Conservation (phyloP, 169 alveolate species). For the Cryptosporidium meleagridis region DNA sequence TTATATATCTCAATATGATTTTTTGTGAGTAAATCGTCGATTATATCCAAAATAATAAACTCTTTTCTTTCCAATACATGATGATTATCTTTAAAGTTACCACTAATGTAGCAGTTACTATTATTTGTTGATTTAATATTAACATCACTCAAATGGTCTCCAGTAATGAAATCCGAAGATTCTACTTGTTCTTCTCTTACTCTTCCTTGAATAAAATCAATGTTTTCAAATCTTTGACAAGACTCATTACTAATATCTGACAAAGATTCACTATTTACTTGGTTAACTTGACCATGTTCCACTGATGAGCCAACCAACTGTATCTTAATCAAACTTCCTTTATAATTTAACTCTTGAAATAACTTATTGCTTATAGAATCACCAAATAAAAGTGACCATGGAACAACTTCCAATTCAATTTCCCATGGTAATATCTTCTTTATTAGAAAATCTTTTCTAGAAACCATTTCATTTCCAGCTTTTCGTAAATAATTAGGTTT, state of each 20-base stretch:
- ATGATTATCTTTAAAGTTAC: not conserved
- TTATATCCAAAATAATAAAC: not conserved
- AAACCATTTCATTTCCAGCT: not conserved
- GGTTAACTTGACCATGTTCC: not conserved
- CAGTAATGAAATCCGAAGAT: not conserved
- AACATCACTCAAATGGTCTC: not conserved
- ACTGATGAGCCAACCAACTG: not conserved
- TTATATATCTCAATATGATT: not conserved
- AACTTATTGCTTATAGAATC: not conserved
- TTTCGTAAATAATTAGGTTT: slow-evolving; percentile 7
- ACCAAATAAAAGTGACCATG: slow-evolving; percentile 64
- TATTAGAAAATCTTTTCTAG: slow-evolving; percentile 16
- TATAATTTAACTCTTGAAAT: slow-evolving; percentile 11
- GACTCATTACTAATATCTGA: not conserved
- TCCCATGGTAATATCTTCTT: slow-evolving; percentile 55
- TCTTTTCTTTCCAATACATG: not conserved
- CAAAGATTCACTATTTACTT: not conserved
- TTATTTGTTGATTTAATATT: not conserved
- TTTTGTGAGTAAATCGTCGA: not conserved
- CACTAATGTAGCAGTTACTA: not conserved
- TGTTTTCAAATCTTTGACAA: not conserved
- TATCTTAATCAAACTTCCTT: slow-evolving; percentile 5
- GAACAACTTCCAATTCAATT: slow-evolving; percentile 1
- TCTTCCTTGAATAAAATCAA: not conserved
- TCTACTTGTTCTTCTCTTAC: not conserved